phyloP scores from a whole-genome alignment of 495 filamentous ascomycete species.

The Neurospora sp. region DNA sequence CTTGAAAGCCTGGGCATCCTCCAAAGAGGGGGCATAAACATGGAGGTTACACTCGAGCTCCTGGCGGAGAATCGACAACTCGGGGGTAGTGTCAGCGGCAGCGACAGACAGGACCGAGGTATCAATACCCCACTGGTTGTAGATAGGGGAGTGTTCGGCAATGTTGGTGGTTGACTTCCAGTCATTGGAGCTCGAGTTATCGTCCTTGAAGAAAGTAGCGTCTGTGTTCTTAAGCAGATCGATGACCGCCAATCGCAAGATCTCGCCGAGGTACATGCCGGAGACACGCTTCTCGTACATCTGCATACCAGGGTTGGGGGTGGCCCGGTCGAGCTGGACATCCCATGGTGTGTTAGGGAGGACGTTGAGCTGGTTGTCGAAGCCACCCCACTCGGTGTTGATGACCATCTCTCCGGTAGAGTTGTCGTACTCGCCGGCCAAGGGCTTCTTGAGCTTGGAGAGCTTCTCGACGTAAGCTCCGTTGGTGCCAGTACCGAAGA shows the following conservation, averaged over 20 bases:
- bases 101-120: constrained; percentile 76
- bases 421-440: constrained; percentile 60
- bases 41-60: constrained; percentile 67
- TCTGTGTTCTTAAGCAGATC: constrained; percentile 51
- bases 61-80: constrained; percentile 55
- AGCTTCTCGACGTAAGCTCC: constrained; percentile 84
- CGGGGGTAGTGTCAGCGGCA: constrained; percentile 58
- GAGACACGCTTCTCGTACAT: constrained; percentile 99
- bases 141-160: constrained; percentile 52
- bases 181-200: constrained; percentile 53
- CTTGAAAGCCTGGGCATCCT: constrained; percentile 78
- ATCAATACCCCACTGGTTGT: constrained; percentile 79
- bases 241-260: constrained; percentile 68
- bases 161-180: constrained; percentile 58
- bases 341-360: constrained; percentile 84
- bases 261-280: constrained; percentile 97
- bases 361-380: constrained; percentile 84
- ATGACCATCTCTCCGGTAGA: constrained; percentile 91
- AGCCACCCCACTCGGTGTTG: constrained; percentile 97
- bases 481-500: constrained; percentile 92
- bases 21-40: constrained; percentile 55
- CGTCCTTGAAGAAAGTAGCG: constrained; percentile 58
- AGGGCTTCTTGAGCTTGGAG: constrained; percentile 55
- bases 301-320: constrained; percentile 88
- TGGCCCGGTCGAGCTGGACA: constrained; percentile 61